Evolutionary conservation across 1,139 yeast genomes (phyloP).

Genomic region (Blastobotrys apis): DNA sequence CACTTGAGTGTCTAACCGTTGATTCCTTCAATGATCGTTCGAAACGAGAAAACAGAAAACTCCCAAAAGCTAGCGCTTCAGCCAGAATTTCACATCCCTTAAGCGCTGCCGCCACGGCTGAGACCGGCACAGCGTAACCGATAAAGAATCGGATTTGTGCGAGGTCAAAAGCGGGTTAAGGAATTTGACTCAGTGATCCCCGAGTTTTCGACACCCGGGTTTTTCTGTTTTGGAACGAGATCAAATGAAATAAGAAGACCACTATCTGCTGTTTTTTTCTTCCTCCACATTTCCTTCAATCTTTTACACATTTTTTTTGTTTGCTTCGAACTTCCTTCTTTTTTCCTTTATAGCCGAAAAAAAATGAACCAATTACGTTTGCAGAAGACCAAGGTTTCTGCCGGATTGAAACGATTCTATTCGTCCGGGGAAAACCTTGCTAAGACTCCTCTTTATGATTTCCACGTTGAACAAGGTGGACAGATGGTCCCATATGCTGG

Average conservation of each 20-base stretch:
- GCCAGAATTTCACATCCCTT: too few species aligned
- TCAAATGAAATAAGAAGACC: not conserved
- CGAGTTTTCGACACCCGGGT: too few species aligned
- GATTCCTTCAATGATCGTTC: too few species aligned
- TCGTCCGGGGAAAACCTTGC: constrained; percentile 28
- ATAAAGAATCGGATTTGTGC: not conserved
- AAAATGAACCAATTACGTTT: constrained; percentile 11
- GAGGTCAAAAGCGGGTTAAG: not conserved
- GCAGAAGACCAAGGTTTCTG: constrained; percentile 3
- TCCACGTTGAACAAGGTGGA: constrained; percentile 75
- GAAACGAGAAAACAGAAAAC: too few species aligned
- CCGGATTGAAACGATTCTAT: constrained; percentile 18
- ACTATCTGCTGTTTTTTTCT: not conserved
- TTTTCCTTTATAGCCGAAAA: not conserved
- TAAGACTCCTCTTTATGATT: constrained; percentile 77
- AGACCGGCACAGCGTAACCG: too few species aligned
- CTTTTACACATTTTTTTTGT: not conserved
- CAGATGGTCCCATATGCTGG: constrained; percentile 96
- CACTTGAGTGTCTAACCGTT: too few species aligned
- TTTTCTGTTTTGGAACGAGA: not conserved
- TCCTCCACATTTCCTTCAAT: not conserved
- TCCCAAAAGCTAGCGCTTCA: too few species aligned
- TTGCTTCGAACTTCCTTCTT: not conserved
- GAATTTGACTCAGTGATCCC: constrained; percentile 11
- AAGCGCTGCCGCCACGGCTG: too few species aligned